phyloP scores from a whole-genome alignment of 495 filamentous ascomycete species.

The Jackrogersella multiformis region DNA sequence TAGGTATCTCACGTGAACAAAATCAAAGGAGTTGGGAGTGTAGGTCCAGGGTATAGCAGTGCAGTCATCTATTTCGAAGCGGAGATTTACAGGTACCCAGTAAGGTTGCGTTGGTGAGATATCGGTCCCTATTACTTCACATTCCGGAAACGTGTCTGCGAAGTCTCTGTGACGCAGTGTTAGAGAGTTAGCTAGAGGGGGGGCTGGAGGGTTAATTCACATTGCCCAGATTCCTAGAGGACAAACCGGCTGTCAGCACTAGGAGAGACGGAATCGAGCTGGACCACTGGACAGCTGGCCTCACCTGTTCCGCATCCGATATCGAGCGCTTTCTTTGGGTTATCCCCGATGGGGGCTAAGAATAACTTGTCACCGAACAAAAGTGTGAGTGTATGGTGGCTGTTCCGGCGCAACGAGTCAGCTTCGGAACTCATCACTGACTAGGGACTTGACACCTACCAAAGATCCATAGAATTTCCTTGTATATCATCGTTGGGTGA shows the following conservation, averaged over 20 bases:
- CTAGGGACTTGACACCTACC: slow-evolving; percentile 24
- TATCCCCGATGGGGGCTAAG: slow-evolving; percentile 66
- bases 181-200: neutral
- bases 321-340: slow-evolving; percentile 69
- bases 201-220: slow-evolving; percentile 26
- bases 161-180: slow-evolving; percentile 43
- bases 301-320: slow-evolving; percentile 69
- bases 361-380: slow-evolving; percentile 64
- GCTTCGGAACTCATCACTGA: neutral
- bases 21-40: slow-evolving; percentile 58
- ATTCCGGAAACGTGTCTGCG: slow-evolving; percentile 59
- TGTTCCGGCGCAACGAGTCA: slow-evolving; percentile 11
- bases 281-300: neutral
- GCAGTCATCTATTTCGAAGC: slow-evolving; percentile 63
- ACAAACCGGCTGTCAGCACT: neutral
- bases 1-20: slow-evolving; percentile 64
- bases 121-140: slow-evolving; percentile 72
- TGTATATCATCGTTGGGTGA: slow-evolving; percentile 51
- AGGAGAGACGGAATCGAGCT: neutral
- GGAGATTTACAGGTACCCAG: slow-evolving; percentile 61
- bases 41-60: slow-evolving; percentile 56
- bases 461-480: slow-evolving; percentile 49
- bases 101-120: slow-evolving; percentile 65
- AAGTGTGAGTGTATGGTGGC: slow-evolving; percentile 48
- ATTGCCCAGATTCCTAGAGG: slow-evolving; percentile 54